Conservation (phyloP, 1,139 yeast genomes). For the Hemisphaericaspora xylofermentans region DNA sequence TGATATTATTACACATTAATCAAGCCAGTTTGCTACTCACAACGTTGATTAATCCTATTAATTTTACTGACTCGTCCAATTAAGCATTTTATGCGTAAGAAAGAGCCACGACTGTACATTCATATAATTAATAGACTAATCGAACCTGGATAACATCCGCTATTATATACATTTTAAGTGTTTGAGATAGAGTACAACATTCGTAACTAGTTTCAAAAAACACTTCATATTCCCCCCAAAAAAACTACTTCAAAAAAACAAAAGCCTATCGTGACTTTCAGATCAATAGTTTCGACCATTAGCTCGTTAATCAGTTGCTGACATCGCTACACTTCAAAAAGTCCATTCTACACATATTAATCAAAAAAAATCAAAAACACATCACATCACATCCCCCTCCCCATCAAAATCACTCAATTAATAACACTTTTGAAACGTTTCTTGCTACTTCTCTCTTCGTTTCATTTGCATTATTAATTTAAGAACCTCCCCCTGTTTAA, state of each 20-base stretch:
- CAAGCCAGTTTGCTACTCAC: background rate
- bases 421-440: constrained; percentile 41
- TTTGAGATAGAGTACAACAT: background rate
- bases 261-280: constrained; percentile 6
- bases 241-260: background rate
- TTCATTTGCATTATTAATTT: constrained; percentile 24
- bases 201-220: constrained; percentile 1
- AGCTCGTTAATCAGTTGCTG: constrained; percentile 16
- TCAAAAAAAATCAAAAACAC: background rate
- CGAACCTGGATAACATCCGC: constrained; percentile 46
- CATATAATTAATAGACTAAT: constrained; percentile 28
- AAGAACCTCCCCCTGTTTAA: constrained; percentile 12
- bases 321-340: constrained; percentile 10
- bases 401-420: constrained; percentile 8
- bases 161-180: background rate
- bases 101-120: constrained; percentile 42
- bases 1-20: background rate
- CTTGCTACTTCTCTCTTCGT: constrained; percentile 54
- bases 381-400: background rate
- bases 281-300: constrained; percentile 2
- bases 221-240: background rate
- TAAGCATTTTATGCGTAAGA: constrained; percentile 45
- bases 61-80: constrained; percentile 1
- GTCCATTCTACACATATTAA: background rate
- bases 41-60: constrained; percentile 5